Percentiles rank a stretch among this genome's conserved stretches.
phyloP scores from a whole-genome alignment of 192 early-diverging fungal genomes.

The Podila verticillata region DNA sequence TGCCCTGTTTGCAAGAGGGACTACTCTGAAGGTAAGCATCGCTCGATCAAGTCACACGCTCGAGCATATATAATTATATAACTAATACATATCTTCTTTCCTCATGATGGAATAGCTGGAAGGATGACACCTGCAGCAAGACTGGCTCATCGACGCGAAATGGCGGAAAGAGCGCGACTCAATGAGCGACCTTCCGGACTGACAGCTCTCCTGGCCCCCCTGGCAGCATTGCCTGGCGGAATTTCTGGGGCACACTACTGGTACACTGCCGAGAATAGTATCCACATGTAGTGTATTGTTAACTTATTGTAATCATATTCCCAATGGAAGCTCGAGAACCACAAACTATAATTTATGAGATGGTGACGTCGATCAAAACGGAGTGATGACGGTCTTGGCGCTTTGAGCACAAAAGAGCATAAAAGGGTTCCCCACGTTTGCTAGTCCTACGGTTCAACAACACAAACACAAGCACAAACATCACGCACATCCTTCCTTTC shows the following conservation, averaged over 20 bases:
- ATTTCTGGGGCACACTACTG: constrained; percentile 11
- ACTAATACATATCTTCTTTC: no score
- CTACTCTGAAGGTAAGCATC: constrained; percentile 41
- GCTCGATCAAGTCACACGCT: background rate
- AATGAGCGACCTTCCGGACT: constrained; percentile 14
- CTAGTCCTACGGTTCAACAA: background rate
- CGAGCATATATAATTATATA: no score
- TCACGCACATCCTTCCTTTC: no score
- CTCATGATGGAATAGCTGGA: no score
- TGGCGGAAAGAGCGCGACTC: background rate
- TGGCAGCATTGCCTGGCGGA: constrained; percentile 15
- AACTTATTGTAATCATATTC: background rate
- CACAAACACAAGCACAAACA: background rate
- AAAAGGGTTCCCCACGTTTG: background rate
- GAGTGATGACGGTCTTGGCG: background rate
- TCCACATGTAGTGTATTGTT: constrained; percentile 3
- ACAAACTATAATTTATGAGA: background rate
- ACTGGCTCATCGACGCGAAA: background rate
- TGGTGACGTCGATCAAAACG: background rate
- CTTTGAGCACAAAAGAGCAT: background rate
- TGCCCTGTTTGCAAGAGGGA: constrained; percentile 63
- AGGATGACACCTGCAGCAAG: background rate
- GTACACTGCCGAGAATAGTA: constrained; percentile 19
- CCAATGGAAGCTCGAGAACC: no score
- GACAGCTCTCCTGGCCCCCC: constrained; percentile 9